Percentiles rank a stretch among this genome's conserved stretches.
phyloP scores from a whole-genome alignment of 768 basidiomycete species.

The Panaeolus cyanescens region DNA sequence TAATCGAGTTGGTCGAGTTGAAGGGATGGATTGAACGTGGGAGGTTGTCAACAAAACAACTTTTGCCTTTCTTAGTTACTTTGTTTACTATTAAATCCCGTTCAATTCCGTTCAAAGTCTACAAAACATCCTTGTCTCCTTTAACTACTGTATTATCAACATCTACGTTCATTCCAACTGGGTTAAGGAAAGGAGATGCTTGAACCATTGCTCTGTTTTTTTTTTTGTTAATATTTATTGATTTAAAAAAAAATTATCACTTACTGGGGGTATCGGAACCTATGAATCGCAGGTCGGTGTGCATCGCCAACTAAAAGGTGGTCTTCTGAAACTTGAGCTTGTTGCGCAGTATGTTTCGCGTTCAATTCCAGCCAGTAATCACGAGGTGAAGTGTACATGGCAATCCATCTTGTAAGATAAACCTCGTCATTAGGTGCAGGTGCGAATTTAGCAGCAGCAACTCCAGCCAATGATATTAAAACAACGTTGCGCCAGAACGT shows the following conservation, averaged over 20 bases:
- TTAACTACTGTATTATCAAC: conserved; percentile 34
- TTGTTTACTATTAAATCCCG: conserved; percentile 11
- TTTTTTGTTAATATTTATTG: conserved; percentile 8
- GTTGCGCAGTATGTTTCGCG: conserved; percentile 54
- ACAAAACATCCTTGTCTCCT: conserved; percentile 23
- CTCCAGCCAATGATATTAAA: conserved; percentile 48
- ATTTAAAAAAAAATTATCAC: conserved; percentile 27
- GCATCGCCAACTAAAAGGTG: conserved; percentile 43
- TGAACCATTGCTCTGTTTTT: conserved; percentile 53
- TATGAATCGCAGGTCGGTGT: conserved; percentile 52
- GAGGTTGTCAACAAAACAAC: conserved; percentile 19
- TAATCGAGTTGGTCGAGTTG: conserved; percentile 6
- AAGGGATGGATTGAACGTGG: conserved; percentile 12
- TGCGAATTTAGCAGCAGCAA: conserved; percentile 67
- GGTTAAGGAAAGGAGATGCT: conserved; percentile 58
- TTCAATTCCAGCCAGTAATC: conserved; percentile 59
- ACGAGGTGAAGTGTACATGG: conserved; percentile 52
- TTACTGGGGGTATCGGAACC: conserved; percentile 76
- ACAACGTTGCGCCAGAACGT: conserved; percentile 70
- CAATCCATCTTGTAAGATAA: conserved; percentile 68
- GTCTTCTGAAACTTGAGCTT: conserved; percentile 43
- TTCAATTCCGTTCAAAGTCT: conserved; percentile 3
- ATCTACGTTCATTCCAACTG: conserved; percentile 53
- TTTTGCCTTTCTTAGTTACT: conserved; percentile 13
- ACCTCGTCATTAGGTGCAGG: conserved; percentile 62